Conservation (phyloP, 306 rosid species). For the Quillaja saponaria region DNA sequence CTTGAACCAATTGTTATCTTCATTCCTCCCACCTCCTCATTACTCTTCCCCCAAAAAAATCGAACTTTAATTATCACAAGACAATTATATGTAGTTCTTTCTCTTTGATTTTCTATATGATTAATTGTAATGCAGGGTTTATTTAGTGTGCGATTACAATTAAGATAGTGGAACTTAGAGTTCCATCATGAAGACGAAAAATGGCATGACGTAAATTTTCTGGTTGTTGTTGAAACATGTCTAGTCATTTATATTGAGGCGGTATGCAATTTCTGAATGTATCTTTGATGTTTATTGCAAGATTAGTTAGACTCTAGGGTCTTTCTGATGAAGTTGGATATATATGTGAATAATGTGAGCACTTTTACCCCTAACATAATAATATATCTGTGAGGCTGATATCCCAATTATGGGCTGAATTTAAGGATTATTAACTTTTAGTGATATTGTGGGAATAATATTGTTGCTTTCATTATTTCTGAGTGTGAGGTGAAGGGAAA, state of each 20-base stretch:
- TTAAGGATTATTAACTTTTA: slow-evolving; percentile 10
- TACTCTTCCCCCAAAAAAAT: not conserved
- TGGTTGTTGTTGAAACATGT: slow-evolving; percentile 6
- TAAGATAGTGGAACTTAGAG: not conserved
- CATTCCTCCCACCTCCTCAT: not conserved
- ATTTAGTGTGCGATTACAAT: slow-evolving; percentile 22
- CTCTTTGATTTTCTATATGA: slow-evolving; percentile 14
- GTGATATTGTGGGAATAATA: slow-evolving; percentile 17
- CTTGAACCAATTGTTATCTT: slow-evolving; percentile 25
- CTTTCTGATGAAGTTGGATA: slow-evolving; percentile 32
- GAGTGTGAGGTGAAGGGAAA: slow-evolving; percentile 13
- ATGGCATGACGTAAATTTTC: no score
- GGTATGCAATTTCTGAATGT: slow-evolving; percentile 24
- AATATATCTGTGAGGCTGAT: slow-evolving; percentile 26
- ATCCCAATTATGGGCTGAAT: slow-evolving; percentile 41
- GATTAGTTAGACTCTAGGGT: slow-evolving; percentile 26
- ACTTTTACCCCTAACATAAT: slow-evolving; percentile 8
- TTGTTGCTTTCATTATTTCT: slow-evolving; percentile 22
- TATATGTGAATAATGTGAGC: slow-evolving; percentile 15
- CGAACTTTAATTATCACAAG: no score
- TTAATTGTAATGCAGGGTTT: slow-evolving; percentile 40
- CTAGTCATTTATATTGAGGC: slow-evolving; percentile 27
- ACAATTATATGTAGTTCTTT: no score
- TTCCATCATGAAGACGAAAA: no score
- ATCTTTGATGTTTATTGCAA: slow-evolving; percentile 27